A percentile compares a stretch with the other conserved stretches of the same genome.
These are phyloP conservation scores for Ceratobasidium sp. DNA, from an alignment of 1,284 basidiomycete genomes.

Conservation along the genomic window DNA sequence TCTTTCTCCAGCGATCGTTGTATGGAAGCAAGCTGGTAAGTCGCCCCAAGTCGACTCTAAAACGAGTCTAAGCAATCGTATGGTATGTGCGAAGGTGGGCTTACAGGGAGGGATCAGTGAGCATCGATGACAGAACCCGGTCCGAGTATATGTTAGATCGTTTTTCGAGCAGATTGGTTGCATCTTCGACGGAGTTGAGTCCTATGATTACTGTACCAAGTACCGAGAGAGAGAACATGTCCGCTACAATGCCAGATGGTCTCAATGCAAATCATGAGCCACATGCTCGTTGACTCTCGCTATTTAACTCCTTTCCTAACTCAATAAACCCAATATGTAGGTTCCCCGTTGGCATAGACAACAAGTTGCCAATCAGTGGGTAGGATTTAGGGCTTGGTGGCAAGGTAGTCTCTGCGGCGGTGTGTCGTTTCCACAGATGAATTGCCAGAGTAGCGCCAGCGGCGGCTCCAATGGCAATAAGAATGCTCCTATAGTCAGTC, in stretches of 20 bases:
- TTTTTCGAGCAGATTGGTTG: slow-evolving; percentile 57
- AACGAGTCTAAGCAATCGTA: too few relatives aligned
- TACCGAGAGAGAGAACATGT: slow-evolving; percentile 57
- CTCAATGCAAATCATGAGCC: background rate
- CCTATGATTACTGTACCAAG: slow-evolving; percentile 58
- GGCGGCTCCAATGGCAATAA: background rate
- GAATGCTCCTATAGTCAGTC: background rate
- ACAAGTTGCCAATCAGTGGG: background rate
- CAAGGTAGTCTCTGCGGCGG: background rate
- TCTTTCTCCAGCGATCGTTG: slow-evolving; percentile 42
- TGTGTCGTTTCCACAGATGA: background rate
- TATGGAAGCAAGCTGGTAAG: slow-evolving; percentile 10
- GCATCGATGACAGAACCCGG: slow-evolving; percentile 40
- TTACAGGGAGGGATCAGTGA: slow-evolving; percentile 8
- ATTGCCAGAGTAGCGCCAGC: background rate
- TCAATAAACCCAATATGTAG: background rate
- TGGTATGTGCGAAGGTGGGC: background rate
- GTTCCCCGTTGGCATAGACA: background rate
- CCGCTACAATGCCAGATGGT: background rate
- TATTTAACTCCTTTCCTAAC: background rate
- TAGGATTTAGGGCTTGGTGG: background rate
- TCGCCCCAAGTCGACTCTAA: background rate
- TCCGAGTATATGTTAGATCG: slow-evolving; percentile 55
- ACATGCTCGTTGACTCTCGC: too few relatives aligned
- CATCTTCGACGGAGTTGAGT: slow-evolving; percentile 54